phyloP scores from a whole-genome alignment of 169 alveolate species.

The Babesia sp. region DNA sequence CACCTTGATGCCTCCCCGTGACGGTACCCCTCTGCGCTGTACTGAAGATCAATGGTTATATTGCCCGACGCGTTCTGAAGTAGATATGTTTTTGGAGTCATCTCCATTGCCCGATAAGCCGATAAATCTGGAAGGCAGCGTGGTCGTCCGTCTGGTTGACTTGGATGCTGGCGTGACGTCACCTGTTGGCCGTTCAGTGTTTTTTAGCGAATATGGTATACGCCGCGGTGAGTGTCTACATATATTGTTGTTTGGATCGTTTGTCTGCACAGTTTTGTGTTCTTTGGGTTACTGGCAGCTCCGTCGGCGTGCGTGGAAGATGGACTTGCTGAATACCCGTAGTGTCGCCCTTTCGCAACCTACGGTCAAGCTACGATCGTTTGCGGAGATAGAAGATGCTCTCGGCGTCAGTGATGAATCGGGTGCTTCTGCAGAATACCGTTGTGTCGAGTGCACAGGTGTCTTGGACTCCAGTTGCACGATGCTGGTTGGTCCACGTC shows the following conservation, averaged over 20 bases:
- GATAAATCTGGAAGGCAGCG: slow-evolving; percentile 78
- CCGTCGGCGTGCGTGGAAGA: slow-evolving; percentile 76
- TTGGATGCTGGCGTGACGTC: slow-evolving; percentile 73
- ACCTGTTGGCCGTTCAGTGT: slow-evolving; percentile 77
- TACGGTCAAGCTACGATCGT: slow-evolving; percentile 21
- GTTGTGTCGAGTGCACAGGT: slow-evolving; percentile 73
- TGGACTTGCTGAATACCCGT: slow-evolving; percentile 48
- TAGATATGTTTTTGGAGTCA: slow-evolving; percentile 42
- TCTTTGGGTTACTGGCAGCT: slow-evolving; percentile 84
- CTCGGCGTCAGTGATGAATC: background rate
- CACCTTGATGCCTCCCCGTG: slow-evolving; percentile 10
- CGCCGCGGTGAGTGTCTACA: slow-evolving; percentile 74
- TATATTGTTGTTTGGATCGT: slow-evolving; percentile 16
- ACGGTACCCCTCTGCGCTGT: slow-evolving; percentile 35
- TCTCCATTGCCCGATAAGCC: slow-evolving; percentile 60
- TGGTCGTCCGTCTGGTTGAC: slow-evolving; percentile 76
- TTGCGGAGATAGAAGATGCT: slow-evolving; percentile 2
- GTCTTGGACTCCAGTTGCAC: slow-evolving; percentile 79
- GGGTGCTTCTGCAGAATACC: slow-evolving; percentile 13
- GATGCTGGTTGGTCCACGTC: slow-evolving; percentile 82
- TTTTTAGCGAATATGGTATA: slow-evolving; percentile 82
- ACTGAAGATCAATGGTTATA: slow-evolving; percentile 68
- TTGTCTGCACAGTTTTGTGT: slow-evolving; percentile 5
- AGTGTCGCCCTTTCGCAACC: slow-evolving; percentile 32
- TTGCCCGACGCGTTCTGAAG: slow-evolving; percentile 37